These are phyloP conservation scores for Penicillium vulpinum DNA, from an alignment of 2,329 filamentous ascomycete species.

Conservation along the genomic window DNA sequence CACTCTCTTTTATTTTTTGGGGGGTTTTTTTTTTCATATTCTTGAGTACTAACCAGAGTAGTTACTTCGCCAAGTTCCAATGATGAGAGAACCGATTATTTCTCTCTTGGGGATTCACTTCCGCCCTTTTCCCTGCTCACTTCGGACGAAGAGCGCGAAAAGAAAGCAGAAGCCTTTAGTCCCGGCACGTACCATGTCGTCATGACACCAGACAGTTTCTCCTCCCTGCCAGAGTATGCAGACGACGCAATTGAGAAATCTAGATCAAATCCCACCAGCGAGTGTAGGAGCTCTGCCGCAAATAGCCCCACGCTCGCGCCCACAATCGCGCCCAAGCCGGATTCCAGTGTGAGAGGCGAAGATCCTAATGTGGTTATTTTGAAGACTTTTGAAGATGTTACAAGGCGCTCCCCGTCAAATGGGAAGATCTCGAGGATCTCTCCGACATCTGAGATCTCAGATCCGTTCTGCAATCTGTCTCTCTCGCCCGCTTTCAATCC, in stretches of 20 bases:
- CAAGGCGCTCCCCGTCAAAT: slow-evolving; percentile 33
- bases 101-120: slow-evolving; percentile 47
- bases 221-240: slow-evolving; percentile 53
- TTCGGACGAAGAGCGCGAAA: slow-evolving; percentile 59
- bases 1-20: slow-evolving; percentile 10
- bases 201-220: slow-evolving; percentile 56
- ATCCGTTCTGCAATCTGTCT: slow-evolving; percentile 27
- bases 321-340: slow-evolving; percentile 27
- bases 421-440: slow-evolving; percentile 35
- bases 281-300: slow-evolving; percentile 28
- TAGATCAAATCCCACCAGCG: slow-evolving; percentile 20
- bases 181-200: slow-evolving; percentile 60
- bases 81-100: slow-evolving; percentile 31
- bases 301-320: slow-evolving; percentile 30
- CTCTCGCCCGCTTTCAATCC: slow-evolving; percentile 29
- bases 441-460: slow-evolving; percentile 36
- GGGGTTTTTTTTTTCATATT: slow-evolving; percentile 1
- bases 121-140: slow-evolving; percentile 56
- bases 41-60: slow-evolving; percentile 21
- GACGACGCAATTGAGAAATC: slow-evolving; percentile 34
- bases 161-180: slow-evolving; percentile 52
- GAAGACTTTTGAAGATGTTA: slow-evolving; percentile 51
- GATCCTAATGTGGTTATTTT: slow-evolving; percentile 55
- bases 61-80: slow-evolving; percentile 32
- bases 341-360: slow-evolving; percentile 20